These are phyloP conservation scores for Strombidium stylifer DNA, from an alignment of 73 alveolate genomes.

Conservation along the genomic window DNA sequence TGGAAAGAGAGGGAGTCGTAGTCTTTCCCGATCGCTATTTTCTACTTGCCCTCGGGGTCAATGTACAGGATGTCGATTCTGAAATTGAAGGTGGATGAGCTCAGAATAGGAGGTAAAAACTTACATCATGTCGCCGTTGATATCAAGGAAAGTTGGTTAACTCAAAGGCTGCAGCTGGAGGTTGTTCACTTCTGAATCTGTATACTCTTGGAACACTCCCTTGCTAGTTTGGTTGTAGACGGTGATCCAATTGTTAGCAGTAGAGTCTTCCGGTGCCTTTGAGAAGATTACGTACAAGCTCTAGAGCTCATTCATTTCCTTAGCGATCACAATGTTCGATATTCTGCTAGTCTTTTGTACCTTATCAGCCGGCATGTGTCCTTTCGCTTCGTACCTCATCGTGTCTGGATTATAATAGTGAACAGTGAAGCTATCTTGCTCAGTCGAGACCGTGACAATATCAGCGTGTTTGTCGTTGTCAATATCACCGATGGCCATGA, in stretches of 20 bases:
- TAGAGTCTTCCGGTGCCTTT: not conserved
- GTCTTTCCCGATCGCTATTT: not conserved
- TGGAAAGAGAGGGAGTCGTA: not conserved
- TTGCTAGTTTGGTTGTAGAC: not conserved
- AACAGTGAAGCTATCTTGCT: slow-evolving; percentile 30
- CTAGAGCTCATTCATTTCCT: not conserved
- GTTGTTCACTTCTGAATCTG: not conserved
- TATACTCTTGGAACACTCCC: not conserved
- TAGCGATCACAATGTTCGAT: no score
- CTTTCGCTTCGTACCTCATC: not conserved
- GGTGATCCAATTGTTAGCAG: slow-evolving; percentile 6
- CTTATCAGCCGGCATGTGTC: not conserved
- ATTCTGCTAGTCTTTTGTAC: no score
- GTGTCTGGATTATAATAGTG: slow-evolving; percentile 16
- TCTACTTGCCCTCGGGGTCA: no score
- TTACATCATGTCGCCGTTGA: slow-evolving; percentile 51
- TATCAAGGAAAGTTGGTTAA: slow-evolving; percentile 42
- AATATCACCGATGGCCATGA: slow-evolving; percentile 41
- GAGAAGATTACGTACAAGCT: not conserved
- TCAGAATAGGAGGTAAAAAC: slow-evolving; percentile 10
- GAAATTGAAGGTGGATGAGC: not conserved
- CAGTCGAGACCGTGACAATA: slow-evolving; percentile 40
- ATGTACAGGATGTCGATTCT: not conserved
- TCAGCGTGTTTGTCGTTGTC: slow-evolving; percentile 48
- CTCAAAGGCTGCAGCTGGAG: not conserved